Evolutionary conservation across 441 rosid species (phyloP), one percentile per base, ranked within the genome.

Genomic region (Aquilaria agallochum): DNA sequence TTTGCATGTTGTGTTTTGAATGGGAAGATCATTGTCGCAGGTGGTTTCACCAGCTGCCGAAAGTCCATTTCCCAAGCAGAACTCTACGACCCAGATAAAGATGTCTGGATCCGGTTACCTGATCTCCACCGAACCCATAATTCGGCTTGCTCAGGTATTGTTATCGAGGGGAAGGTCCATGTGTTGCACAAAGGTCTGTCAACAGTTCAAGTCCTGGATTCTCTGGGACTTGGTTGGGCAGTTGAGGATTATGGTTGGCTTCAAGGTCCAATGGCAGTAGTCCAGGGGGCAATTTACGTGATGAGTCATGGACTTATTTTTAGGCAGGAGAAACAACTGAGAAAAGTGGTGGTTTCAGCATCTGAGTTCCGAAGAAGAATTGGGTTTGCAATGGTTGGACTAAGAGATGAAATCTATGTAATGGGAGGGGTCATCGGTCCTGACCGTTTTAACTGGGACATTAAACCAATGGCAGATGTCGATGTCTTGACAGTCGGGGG

Each of bases 391-490:
- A 80, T 93, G 96, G 74, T 76, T 3, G 92, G 95, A 51, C 62
- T 90, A 48, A 74, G 91, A 32, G 86, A 78, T 33, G 95, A 93
- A 58, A 76, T 93, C 20, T 84, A 82, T 55, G 76, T 93, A 62
- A 76, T 93, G 1, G 98, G 98, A 67, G 98, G 98, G 62, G 91
- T 93, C 52, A 85, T 93, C 45, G 95, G 97, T 14, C 97, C 98
- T 2, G 97, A 93, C 65, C 58, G 88, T 52, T 83, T 76, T 74
- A 85, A 90, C 34, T 81, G 97, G 96, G 90, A 83, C 58, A 80
- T 93, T 60, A 83, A 79, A 66, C 89, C 87, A 1, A 57, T 82
- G 76, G 87, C 95, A 0, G 93, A 85, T 54, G 90, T 90, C 11
- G 95, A 90, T 42, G 79, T 72, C 48, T 72, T 84, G 65, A 66